A percentile compares a stretch with the other conserved stretches of the same genome.
Conservation (phyloP, 768 basidiomycete species). For the Boletus bicolor region DNA sequence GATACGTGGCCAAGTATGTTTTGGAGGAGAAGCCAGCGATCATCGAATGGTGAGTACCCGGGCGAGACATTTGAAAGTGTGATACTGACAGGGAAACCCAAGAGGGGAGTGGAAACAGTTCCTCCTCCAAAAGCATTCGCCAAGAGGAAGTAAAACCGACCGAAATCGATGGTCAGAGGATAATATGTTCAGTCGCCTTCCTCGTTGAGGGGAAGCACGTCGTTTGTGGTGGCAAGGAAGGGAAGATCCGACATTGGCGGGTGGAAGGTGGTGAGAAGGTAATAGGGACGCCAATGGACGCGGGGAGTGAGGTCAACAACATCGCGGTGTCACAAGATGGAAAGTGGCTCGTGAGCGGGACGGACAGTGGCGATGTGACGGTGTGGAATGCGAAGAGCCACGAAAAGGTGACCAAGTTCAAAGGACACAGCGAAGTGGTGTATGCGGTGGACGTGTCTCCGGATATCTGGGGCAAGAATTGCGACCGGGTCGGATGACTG, state of each 20-base stretch:
- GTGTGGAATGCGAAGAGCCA: neutral
- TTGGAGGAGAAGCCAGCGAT: neutral
- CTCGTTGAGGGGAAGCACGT: neutral
- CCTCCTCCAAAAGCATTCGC: no score
- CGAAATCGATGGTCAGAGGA: neutral
- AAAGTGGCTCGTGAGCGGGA: neutral
- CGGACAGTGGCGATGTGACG: neutral
- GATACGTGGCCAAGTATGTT: neutral
- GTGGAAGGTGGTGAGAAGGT: neutral
- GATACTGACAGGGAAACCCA: neutral
- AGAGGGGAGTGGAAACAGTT: no score
- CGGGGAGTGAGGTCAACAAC: neutral
- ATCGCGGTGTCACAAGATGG: neutral
- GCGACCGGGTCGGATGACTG: neutral
- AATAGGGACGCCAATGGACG: neutral
- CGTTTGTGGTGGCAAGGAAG: neutral
- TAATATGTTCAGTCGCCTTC: neutral
- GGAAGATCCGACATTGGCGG: constrained; percentile 1
- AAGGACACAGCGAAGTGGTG: neutral
- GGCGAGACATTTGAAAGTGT: neutral
- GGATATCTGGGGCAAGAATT: neutral
- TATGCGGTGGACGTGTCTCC: neutral
- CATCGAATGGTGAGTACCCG: neutral
- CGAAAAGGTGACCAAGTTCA: neutral
- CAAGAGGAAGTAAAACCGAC: neutral